A percentile compares a stretch with the other conserved stretches of the same genome.
These are phyloP conservation scores for Lipomyces anomalus DNA, from an alignment of 805 yeast species.

Conservation along the genomic window DNA sequence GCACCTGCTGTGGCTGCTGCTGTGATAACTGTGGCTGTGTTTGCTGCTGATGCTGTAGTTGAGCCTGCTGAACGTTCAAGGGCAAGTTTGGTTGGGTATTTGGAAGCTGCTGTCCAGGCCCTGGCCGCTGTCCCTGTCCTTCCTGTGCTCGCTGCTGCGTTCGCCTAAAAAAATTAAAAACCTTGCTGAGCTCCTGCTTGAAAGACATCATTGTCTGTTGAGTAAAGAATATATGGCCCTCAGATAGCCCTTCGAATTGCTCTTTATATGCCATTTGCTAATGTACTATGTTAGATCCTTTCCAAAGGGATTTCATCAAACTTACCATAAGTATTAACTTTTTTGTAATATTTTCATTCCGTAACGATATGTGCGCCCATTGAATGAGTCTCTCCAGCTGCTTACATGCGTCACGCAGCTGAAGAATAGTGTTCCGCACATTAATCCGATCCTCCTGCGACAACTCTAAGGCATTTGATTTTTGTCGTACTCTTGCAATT, in stretches of 20 bases:
- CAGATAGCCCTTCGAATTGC: constrained; percentile 15
- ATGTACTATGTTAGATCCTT: not conserved
- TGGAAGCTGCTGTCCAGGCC: not conserved
- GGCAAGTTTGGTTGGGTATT: no score
- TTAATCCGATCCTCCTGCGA: constrained; percentile 9
- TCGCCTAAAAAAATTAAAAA: constrained; percentile 14
- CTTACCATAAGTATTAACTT: constrained; percentile 17
- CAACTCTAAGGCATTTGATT: constrained; percentile 11
- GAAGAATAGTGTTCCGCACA: constrained; percentile 6
- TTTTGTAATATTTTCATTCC: constrained; percentile 17
- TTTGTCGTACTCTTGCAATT: constrained; percentile 7
- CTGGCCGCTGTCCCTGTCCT: not conserved
- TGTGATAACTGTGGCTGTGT: constrained; percentile 3
- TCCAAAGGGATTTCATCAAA: not conserved
- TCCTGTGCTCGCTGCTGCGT: constrained; percentile 4
- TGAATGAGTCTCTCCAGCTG: constrained; percentile 18
- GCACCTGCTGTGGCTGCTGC: constrained; percentile 3
- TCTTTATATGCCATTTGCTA: constrained; percentile 20
- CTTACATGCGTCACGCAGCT: constrained; percentile 16
- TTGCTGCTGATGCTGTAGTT: constrained; percentile 4
- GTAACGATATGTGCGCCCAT: constrained; percentile 11
- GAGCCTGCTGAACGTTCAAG: constrained; percentile 1
- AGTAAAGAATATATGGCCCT: constrained; percentile 7
- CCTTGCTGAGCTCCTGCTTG: constrained; percentile 13
- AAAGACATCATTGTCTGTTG: constrained; percentile 11